Conservation (phyloP, 164 flowering plant genomes). For the Hamamelis virginiana region DNA sequence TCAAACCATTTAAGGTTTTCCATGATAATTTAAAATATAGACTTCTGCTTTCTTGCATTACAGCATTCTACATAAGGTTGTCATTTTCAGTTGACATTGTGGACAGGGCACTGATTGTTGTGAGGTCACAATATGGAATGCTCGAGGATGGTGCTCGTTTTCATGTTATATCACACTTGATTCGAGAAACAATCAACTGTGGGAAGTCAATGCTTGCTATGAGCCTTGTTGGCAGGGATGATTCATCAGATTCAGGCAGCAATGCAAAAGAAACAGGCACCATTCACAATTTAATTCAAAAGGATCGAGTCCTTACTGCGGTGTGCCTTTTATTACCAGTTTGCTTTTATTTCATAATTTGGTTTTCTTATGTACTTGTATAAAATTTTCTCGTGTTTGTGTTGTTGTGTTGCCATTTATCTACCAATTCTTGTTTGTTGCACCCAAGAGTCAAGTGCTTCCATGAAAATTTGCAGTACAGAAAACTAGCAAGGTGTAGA, state of each 20-base stretch:
- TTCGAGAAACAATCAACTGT: conserved; percentile 80
- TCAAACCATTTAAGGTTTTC: neutral
- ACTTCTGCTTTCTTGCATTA: neutral
- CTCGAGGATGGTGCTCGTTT: conserved; percentile 91
- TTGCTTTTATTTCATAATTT: neutral
- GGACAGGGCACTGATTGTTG: conserved; percentile 73
- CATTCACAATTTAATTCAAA: conserved; percentile 75
- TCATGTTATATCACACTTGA: conserved; percentile 85
- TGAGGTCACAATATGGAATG: conserved; percentile 71
- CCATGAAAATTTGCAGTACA: neutral
- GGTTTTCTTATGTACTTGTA: neutral
- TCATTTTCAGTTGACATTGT: conserved; percentile 17
- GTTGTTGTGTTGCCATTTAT: neutral
- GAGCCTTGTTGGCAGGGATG: conserved; percentile 62
- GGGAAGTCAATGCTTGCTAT: conserved; percentile 85
- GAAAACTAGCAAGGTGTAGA: neutral
- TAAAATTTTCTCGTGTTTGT: neutral
- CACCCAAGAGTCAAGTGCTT: neutral
- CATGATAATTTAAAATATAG: neutral
- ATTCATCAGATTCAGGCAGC: conserved; percentile 56
- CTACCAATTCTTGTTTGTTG: neutral
- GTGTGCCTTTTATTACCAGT: conserved; percentile 38
- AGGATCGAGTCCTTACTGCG: conserved; percentile 78
- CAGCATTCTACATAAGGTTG: conserved; percentile 3
- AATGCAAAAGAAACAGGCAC: conserved; percentile 52